These are phyloP conservation scores for Xylaria curta DNA, from an alignment of 495 filamentous ascomycete genomes.

Conservation along the genomic window DNA sequence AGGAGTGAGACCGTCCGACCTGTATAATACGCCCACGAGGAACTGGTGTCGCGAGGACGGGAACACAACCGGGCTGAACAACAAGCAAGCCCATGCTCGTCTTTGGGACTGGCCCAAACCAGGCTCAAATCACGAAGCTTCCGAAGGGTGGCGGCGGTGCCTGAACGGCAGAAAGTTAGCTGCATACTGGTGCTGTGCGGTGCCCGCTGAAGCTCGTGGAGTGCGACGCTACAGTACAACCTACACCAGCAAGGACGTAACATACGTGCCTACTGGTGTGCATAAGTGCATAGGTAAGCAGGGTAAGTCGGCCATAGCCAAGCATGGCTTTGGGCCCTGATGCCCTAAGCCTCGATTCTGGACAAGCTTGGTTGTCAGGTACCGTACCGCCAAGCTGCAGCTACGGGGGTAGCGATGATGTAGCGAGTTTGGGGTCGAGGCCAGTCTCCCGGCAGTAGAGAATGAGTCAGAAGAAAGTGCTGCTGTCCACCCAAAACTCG, in stretches of 20 bases:
- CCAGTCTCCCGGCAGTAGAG: conserved; percentile 29
- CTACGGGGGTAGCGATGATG: conserved; percentile 11
- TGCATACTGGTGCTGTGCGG: conserved; percentile 22
- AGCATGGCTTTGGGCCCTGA: conserved; percentile 12
- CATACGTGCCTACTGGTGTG: conserved; percentile 13
- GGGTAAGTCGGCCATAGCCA: conserved; percentile 11
- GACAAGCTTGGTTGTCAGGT: conserved; percentile 8
- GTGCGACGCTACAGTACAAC: conserved; percentile 21
- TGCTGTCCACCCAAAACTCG: not conserved
- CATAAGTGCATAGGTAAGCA: conserved; percentile 21
- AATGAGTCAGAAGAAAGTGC: conserved; percentile 14
- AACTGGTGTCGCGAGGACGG: conserved; percentile 10
- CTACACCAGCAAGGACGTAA: conserved; percentile 12
- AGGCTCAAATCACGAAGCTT: conserved; percentile 34
- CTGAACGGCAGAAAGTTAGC: conserved; percentile 28
- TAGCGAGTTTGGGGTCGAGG: conserved; percentile 18
- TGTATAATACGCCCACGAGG: conserved; percentile 15
- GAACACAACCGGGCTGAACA: conserved; percentile 16
- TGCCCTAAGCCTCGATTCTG: conserved; percentile 20
- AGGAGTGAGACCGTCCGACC: conserved; percentile 13
- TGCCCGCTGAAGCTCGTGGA: conserved; percentile 29
- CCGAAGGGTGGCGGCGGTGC: conserved; percentile 32
- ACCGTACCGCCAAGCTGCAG: conserved; percentile 22
- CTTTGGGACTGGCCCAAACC: conserved; percentile 24
- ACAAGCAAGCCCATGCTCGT: conserved; percentile 1